A percentile compares a stretch with the other conserved stretches of the same genome.
These are phyloP conservation scores for Mycena albidolilacea DNA, from an alignment of 768 basidiomycete genomes.

Conservation along the genomic window DNA sequence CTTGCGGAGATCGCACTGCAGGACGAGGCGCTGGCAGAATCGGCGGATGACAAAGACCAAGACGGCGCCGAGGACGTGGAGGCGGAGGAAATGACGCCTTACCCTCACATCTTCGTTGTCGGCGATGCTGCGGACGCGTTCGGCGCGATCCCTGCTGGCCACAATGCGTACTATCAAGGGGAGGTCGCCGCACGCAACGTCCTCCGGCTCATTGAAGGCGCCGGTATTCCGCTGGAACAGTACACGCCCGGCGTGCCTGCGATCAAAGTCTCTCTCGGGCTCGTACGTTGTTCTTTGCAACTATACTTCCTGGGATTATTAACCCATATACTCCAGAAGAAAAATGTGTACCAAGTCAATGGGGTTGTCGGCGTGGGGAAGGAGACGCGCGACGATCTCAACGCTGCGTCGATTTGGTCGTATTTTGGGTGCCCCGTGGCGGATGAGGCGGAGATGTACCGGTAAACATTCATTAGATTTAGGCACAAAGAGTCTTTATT, in stretches of 20 bases:
- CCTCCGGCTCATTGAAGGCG: constrained; percentile 55
- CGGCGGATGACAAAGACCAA: too few species aligned
- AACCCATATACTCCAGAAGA: constrained; percentile 49
- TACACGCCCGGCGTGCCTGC: constrained; percentile 59
- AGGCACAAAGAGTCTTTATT: too few species aligned
- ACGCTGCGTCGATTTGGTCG: constrained; percentile 64
- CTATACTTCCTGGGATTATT: not conserved
- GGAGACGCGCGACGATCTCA: constrained; percentile 63
- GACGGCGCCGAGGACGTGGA: not conserved
- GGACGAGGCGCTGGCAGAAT: not conserved
- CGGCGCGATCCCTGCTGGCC: constrained; percentile 73
- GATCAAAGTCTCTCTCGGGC: constrained; percentile 75
- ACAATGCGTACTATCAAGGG: constrained; percentile 68
- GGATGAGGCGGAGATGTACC: constrained; percentile 50
- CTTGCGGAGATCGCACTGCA: constrained; percentile 42
- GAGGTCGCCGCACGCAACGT: constrained; percentile 71
- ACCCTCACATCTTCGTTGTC: constrained; percentile 71
- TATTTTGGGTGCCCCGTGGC: constrained; percentile 55
- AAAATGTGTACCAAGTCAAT: constrained; percentile 62
- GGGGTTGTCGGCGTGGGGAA: constrained; percentile 60
- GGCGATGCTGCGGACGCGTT: constrained; percentile 78
- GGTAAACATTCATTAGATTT: not conserved
- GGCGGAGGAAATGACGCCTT: constrained; percentile 48
- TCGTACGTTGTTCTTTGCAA: constrained; percentile 54
- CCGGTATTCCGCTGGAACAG: constrained; percentile 53